Evolutionary conservation across 306 rosid species (phyloP).

Genomic region (Dalbergia cultrata): DNA sequence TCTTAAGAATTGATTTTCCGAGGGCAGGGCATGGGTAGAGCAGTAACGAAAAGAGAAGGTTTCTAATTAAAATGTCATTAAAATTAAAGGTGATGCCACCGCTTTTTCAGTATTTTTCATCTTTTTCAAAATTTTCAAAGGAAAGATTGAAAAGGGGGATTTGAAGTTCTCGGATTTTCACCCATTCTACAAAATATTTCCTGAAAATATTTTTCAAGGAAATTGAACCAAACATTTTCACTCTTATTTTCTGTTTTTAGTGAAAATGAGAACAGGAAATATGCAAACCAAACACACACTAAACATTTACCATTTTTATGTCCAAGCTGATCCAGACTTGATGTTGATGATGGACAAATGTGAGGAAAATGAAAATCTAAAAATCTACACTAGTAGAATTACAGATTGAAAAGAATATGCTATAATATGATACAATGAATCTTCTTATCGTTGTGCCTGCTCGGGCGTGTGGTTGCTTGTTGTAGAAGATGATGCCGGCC

Average conservation of each 20-base stretch:
- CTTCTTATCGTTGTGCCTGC: conserved; percentile 63
- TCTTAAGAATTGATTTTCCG: conserved; percentile 75
- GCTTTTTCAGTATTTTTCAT: too few species aligned
- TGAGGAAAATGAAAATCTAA: conserved; percentile 45
- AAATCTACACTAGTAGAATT: conserved; percentile 47
- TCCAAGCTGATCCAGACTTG: conserved; percentile 53
- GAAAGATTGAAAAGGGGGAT: conserved; percentile 35
- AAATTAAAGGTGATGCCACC: too few species aligned
- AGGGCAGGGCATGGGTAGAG: conserved; percentile 40
- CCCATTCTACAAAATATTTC: too few species aligned
- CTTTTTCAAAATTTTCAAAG: too few species aligned
- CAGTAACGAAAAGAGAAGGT: too few species aligned
- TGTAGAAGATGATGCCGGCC: conserved; percentile 63
- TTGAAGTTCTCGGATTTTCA: too few species aligned
- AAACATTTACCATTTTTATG: conserved; percentile 41
- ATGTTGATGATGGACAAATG: conserved; percentile 50
- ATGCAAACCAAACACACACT: conserved; percentile 11
- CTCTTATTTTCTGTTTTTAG: too few species aligned
- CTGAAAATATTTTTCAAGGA: too few species aligned
- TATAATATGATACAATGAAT: conserved; percentile 37
- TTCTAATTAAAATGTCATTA: too few species aligned
- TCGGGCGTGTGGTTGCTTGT: conserved; percentile 73
- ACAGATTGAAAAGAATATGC: conserved; percentile 44
- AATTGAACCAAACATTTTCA: too few species aligned
- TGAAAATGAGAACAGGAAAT: too few species aligned